Evolutionary conservation across 176 grass and related monocot genomes (phyloP).

Genomic region (Phoenix roebelenii): DNA sequence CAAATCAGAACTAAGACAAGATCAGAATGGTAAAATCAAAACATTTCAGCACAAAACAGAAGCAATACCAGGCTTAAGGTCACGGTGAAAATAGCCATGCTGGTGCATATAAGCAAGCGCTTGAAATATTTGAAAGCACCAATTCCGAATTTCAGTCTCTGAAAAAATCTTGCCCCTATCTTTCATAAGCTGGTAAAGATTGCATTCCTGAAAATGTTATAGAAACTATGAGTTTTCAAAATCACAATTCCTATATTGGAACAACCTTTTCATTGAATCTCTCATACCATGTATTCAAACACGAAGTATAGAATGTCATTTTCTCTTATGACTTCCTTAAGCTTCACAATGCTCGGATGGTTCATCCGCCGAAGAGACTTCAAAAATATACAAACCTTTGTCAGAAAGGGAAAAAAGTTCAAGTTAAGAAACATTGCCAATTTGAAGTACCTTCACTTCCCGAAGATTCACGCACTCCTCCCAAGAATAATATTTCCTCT

Average conservation of each 20-base stretch:
- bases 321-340: slow-evolving; percentile 97
- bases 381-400: slow-evolving; percentile 14
- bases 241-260: not conserved
- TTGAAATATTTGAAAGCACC: slow-evolving; percentile 98
- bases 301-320: slow-evolving; percentile 83
- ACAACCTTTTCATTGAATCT: not conserved
- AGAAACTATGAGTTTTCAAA: not conserved
- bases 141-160: slow-evolving; percentile 75
- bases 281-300: slow-evolving; percentile 96
- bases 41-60: not conserved
- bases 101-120: slow-evolving; percentile 98
- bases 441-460: slow-evolving; percentile 76
- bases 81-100: slow-evolving; percentile 93
- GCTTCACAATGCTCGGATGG: slow-evolving; percentile 94
- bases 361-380: slow-evolving; percentile 95
- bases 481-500: slow-evolving; percentile 95
- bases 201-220: slow-evolving; percentile 43
- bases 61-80: slow-evolving; percentile 79
- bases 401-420: slow-evolving; percentile 3
- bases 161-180: slow-evolving; percentile 79
- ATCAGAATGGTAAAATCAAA: too few relatives aligned
- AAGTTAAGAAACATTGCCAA: too few relatives aligned
- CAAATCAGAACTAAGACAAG: too few relatives aligned
- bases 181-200: slow-evolving; percentile 99
- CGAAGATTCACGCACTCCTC: slow-evolving; percentile 94